Percentiles rank a stretch among this genome's conserved stretches.
Evolutionary conservation across 306 rosid species (phyloP).

Genomic region (Mimosa bimucronata): DNA sequence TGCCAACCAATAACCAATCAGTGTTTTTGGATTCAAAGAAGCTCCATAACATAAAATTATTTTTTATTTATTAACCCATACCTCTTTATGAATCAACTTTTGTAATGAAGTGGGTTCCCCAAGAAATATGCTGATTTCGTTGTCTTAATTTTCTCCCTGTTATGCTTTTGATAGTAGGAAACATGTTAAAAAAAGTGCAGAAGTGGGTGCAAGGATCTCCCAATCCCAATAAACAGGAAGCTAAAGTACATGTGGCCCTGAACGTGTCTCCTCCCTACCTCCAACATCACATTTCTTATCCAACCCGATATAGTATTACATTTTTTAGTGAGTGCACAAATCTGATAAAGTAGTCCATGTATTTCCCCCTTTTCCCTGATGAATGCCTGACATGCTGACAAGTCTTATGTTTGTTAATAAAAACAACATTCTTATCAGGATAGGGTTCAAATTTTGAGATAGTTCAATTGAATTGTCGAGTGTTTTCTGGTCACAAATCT

Average conservation of each 20-base stretch:
- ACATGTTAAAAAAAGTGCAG: constrained; percentile 22
- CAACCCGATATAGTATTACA: background rate
- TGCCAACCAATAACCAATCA: background rate
- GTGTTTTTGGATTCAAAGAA: background rate
- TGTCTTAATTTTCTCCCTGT: constrained; percentile 8
- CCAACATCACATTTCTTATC: constrained; percentile 27
- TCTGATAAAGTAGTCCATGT: constrained; percentile 16
- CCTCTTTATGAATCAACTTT: background rate
- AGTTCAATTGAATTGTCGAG: background rate
- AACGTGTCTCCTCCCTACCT: constrained; percentile 12
- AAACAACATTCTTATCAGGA: background rate
- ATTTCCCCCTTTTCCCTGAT: background rate
- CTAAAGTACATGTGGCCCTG: constrained; percentile 30
- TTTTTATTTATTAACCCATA: background rate
- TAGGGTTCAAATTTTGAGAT: background rate
- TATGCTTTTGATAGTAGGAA: background rate
- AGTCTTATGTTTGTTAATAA: background rate
- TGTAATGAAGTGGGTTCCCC: background rate
- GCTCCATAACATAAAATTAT: background rate
- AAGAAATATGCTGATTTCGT: background rate
- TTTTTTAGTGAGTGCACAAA: constrained; percentile 16
- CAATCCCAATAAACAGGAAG: constrained; percentile 33
- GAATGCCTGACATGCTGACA: background rate
- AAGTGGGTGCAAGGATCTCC: constrained; percentile 14
- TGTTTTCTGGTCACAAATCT: background rate